These are phyloP conservation scores for Arachis stenosperma DNA, from an alignment of 306 rosid genomes.

Conservation along the genomic window DNA sequence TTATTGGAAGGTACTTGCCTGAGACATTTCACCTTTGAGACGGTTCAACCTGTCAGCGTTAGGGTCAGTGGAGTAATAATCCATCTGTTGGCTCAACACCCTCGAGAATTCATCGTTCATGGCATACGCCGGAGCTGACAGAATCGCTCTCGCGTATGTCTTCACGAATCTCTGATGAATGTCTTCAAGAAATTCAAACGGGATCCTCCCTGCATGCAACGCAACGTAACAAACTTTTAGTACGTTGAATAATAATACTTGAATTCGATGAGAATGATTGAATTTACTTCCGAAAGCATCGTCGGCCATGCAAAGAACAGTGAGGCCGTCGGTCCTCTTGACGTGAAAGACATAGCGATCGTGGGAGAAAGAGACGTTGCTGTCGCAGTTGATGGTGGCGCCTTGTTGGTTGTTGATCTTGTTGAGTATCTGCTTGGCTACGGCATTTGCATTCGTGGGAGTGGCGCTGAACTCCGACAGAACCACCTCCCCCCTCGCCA, in stretches of 20 bases:
- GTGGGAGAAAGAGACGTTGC: slow-evolving; percentile 57
- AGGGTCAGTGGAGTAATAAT: slow-evolving; percentile 81
- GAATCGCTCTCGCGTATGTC: slow-evolving; percentile 80
- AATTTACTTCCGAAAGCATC: slow-evolving; percentile 59
- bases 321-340: slow-evolving; percentile 59
- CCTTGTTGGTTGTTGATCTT: slow-evolving; percentile 35
- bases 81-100: slow-evolving; percentile 84
- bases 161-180: slow-evolving; percentile 81
- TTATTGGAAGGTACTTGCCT: slow-evolving; percentile 50
- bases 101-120: slow-evolving; percentile 96
- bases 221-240: not conserved
- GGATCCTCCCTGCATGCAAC: slow-evolving; percentile 69
- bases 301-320: slow-evolving; percentile 67
- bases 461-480: slow-evolving; percentile 56
- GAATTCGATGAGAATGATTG: not conserved
- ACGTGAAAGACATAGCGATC: slow-evolving; percentile 66
- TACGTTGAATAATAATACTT: too few species aligned
- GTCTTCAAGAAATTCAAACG: slow-evolving; percentile 90
- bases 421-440: slow-evolving; percentile 55
- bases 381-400: slow-evolving; percentile 29
- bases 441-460: slow-evolving; percentile 51
- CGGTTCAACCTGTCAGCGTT: slow-evolving; percentile 91
- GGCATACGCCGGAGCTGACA: slow-evolving; percentile 81
- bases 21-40: slow-evolving; percentile 95
- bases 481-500: slow-evolving; percentile 57